Base-by-base conservation (phyloP, 495 filamentous ascomycete species). In the Penicillium fimorum region DNA sequence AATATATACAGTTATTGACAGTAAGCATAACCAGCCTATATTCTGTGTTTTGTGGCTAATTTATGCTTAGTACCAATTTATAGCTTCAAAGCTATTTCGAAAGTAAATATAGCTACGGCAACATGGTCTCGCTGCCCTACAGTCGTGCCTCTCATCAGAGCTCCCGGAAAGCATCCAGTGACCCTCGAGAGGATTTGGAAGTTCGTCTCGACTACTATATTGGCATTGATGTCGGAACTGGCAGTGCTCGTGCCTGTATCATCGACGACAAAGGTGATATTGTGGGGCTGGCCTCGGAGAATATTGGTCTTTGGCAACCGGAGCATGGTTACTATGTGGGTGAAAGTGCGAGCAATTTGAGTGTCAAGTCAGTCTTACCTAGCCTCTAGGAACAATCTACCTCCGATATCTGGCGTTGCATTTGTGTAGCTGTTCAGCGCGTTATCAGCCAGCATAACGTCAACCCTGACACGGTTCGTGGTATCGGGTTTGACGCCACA, bases 321-420 rank as follows among this genome's bases (percentile, higher is more conserved):
- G 80, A 90, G 64, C 83, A 86, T 24, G 89, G 88, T 45, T 94
- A 91, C 75, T 97, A 97, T 77, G 91, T 91, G 70, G 27, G 76
- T 53, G 18, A 35, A 43, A 50, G 37, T 42, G 33, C 22, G 38
- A 43, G 17, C 11, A 38, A 35, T 2, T 41, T 9, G 13, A 60
- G 45, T 53, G 35, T 57, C 30, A 30, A 17, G 18, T 30, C 25
- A 35, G 1, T 51, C 65, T 71, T 50, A 75, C 47, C 15, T 17
- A n/a, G n/a, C 30, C 32, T 29, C n/a, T 56, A 96, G 91, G 94
- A 98, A 78, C 94, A 98, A 92, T 97, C 93, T 17, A 98, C 94
- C 1, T 88, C 82, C 47, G 91, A 98, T 72, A 97, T 97, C 61
- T 98, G 94, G 94, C 79, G 82, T 47, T 88, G 89, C 67, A 94